These are phyloP conservation scores for Proliferodiscus dingleyae DNA, from an alignment of 2,329 filamentous ascomycete species.

Conservation along the genomic window DNA sequence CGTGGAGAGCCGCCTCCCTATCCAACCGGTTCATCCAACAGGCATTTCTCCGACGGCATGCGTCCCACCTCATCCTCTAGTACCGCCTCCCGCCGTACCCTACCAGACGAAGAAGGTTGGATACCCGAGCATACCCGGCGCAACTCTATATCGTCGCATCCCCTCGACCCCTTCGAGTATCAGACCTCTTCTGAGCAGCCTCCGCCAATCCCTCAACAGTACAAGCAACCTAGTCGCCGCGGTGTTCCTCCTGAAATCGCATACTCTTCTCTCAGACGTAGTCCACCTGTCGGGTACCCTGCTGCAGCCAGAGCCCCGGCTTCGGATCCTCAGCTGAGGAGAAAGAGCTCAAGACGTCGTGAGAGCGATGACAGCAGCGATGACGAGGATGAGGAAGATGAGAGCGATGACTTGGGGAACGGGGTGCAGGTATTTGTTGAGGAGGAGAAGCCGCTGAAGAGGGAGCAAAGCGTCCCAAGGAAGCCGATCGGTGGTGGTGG, in stretches of 20 bases:
- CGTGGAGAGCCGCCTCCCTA: slow-evolving; percentile 21
- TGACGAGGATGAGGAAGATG: slow-evolving; percentile 20
- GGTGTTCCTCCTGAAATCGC: slow-evolving; percentile 29
- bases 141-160: slow-evolving; percentile 27
- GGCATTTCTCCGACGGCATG: slow-evolving; percentile 28
- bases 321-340: slow-evolving; percentile 20
- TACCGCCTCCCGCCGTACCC: slow-evolving; percentile 29
- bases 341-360: slow-evolving; percentile 13
- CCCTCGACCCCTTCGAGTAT: slow-evolving; percentile 35
- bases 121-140: slow-evolving; percentile 34
- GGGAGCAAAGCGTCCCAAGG: slow-evolving; percentile 8
- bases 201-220: slow-evolving; percentile 28
- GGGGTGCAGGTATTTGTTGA: slow-evolving; percentile 27
- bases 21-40: slow-evolving; percentile 8
- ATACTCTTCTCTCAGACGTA: slow-evolving; percentile 28
- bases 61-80: slow-evolving; percentile 38
- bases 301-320: slow-evolving; percentile 17
- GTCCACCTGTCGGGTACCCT: slow-evolving; percentile 19
- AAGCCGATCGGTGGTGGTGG: slow-evolving; percentile 21
- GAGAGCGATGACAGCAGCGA: slow-evolving; percentile 15
- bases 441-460: slow-evolving; percentile 14
- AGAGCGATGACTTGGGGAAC: slow-evolving; percentile 27
- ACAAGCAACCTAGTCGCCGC: slow-evolving; percentile 28
- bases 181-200: slow-evolving; percentile 29
- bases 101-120: slow-evolving; percentile 46